Conservation (phyloP, 1,284 basidiomycete species). For the Inonotus hispidus region DNA sequence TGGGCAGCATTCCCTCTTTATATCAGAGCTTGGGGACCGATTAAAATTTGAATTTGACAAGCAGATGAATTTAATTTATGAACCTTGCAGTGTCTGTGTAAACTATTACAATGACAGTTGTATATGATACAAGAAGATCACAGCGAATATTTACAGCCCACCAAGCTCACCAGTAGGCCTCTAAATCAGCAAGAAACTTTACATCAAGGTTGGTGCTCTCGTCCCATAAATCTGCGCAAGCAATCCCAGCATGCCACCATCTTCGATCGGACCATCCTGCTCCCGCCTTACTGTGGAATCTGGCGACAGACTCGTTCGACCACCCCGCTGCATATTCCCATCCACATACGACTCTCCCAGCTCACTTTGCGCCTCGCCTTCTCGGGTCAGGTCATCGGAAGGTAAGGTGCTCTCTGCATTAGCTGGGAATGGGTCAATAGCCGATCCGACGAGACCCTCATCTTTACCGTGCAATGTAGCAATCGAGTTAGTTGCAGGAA, state of each 20-base stretch:
- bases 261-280: constrained; percentile 51
- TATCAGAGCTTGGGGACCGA: no score
- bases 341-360: constrained; percentile 73
- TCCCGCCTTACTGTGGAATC: constrained; percentile 38
- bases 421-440: constrained; percentile 18
- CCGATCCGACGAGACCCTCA: constrained; percentile 1
- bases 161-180: no score
- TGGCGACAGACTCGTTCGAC: constrained; percentile 13
- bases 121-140: no score
- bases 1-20: no score
- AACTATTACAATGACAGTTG: no score
- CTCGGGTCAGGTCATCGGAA: constrained; percentile 42
- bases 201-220: constrained; percentile 33
- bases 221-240: constrained; percentile 75
- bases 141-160: no score
- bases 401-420: constrained; percentile 27
- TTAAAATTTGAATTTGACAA: no score
- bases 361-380: constrained; percentile 53
- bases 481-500: not conserved
- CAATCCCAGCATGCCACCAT: constrained; percentile 66
- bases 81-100: no score
- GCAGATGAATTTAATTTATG: no score
- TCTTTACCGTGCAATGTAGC: not conserved
- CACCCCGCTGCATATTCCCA: constrained; percentile 30
- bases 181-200: not conserved